Conservation (phyloP, 2,329 filamentous ascomycete species). For the Colletotrichum siamense region DNA sequence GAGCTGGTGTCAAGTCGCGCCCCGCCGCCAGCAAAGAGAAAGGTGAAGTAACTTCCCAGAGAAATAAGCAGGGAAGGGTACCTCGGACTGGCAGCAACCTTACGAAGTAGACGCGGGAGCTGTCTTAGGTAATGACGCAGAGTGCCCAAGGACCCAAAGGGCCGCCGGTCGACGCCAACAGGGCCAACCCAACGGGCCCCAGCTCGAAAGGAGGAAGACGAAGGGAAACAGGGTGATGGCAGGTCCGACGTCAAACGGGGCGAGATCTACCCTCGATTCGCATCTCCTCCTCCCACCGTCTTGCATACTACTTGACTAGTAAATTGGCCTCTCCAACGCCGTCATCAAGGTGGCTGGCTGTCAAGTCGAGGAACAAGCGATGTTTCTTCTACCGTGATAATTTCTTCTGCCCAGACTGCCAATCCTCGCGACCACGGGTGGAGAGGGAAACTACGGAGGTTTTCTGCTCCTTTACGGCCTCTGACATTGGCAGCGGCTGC, state of each 20-base stretch:
- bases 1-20: neutral
- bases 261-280: neutral
- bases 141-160: neutral
- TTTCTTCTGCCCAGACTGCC: neutral
- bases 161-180: neutral
- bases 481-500: neutral
- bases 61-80: neutral
- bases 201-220: neutral
- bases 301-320: neutral
- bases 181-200: neutral
- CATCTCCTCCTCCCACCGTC: neutral
- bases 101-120: neutral
- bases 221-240: neutral
- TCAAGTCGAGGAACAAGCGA: neutral
- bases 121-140: neutral
- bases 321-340: neutral
- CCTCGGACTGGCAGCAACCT: neutral
- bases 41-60: neutral
- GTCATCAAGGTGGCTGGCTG: neutral
- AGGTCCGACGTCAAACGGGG: conserved; percentile 3
- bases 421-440: neutral
- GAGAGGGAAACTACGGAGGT: neutral
- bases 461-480: neutral
- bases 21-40: neutral
- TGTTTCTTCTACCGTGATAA: neutral